Conservation (phyloP, 2,329 filamentous ascomycete species). For the Corniculantispora saksenae region DNA sequence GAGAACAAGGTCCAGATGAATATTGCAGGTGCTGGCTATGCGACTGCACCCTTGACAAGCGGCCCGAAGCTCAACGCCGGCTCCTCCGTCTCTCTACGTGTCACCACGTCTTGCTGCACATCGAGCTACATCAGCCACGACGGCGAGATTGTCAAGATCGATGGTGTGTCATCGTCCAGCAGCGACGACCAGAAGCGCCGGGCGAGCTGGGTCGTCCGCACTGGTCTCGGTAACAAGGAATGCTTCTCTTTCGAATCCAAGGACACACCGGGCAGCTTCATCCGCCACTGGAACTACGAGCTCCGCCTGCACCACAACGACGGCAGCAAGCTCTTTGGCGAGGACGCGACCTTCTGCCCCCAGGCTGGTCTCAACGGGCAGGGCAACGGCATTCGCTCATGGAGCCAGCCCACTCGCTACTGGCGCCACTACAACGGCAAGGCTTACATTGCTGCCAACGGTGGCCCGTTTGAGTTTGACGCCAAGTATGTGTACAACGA, state of each 20-base stretch:
- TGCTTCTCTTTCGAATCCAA: slow-evolving; percentile 64
- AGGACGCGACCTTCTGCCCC: slow-evolving; percentile 66
- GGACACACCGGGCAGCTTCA: slow-evolving; percentile 58
- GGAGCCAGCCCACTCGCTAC: slow-evolving; percentile 61
- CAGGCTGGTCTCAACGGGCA: slow-evolving; percentile 51
- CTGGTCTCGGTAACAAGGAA: slow-evolving; percentile 56
- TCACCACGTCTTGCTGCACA: slow-evolving; percentile 55
- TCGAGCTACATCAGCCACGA: slow-evolving; percentile 57
- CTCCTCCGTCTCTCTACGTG: slow-evolving; percentile 53
- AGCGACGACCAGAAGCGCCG: slow-evolving; percentile 49
- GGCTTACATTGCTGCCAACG: slow-evolving; percentile 36
- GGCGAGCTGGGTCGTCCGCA: slow-evolving; percentile 54
- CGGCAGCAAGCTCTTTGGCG: slow-evolving; percentile 55
- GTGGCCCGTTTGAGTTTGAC: slow-evolving; percentile 41
- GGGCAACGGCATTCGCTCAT: slow-evolving; percentile 55
- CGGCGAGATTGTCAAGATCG: slow-evolving; percentile 50
- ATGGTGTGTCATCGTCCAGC: slow-evolving; percentile 55
- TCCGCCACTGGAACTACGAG: slow-evolving; percentile 56
- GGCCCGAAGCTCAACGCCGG: slow-evolving; percentile 51
- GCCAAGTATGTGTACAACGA: slow-evolving; percentile 5
- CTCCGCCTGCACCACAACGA: slow-evolving; percentile 54
- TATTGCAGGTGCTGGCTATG: slow-evolving; percentile 61
- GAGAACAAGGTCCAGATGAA: slow-evolving; percentile 61
- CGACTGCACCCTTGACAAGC: slow-evolving; percentile 46
- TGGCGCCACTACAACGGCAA: slow-evolving; percentile 51